A percentile compares a stretch with the other conserved stretches of the same genome.
These are phyloP conservation scores for Aspergillus tanneri DNA, from an alignment of 2,329 filamentous ascomycete species.

Conservation along the genomic window DNA sequence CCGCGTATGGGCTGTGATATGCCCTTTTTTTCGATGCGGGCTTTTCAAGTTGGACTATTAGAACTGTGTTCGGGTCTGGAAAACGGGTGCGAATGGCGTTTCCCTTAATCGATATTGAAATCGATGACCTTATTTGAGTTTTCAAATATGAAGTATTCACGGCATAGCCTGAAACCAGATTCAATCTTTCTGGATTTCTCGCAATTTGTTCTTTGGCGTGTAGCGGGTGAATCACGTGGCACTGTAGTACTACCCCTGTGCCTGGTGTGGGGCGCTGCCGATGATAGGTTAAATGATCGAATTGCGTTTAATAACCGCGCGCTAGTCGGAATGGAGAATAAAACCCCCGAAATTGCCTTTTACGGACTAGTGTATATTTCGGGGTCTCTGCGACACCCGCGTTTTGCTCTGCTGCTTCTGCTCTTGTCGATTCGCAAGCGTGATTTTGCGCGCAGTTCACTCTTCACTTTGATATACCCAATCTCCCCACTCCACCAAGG, in stretches of 20 bases:
- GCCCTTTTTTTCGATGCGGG: slow-evolving; percentile 30
- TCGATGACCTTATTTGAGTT: slow-evolving; percentile 34
- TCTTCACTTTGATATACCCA: slow-evolving; percentile 18
- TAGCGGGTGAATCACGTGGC: slow-evolving; percentile 5
- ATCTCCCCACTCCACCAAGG: slow-evolving; percentile 18
- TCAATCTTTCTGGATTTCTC: background rate
- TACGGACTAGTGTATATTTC: slow-evolving; percentile 36
- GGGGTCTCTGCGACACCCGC: slow-evolving; percentile 43
- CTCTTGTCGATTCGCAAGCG: slow-evolving; percentile 29
- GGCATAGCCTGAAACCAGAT: slow-evolving; percentile 25
- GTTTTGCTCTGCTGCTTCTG: slow-evolving; percentile 30
- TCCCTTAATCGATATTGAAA: slow-evolving; percentile 32
- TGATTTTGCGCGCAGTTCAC: slow-evolving; percentile 32
- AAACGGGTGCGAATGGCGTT: slow-evolving; percentile 47
- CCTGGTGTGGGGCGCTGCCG: slow-evolving; percentile 1
- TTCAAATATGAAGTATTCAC: slow-evolving; percentile 35
- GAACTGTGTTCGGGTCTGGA: slow-evolving; percentile 46
- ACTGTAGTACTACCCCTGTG: no score
- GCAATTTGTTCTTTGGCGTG: background rate
- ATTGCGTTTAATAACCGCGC: slow-evolving; percentile 13
- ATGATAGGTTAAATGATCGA: slow-evolving; percentile 10
- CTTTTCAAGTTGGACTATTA: slow-evolving; percentile 41
- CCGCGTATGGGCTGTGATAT: slow-evolving; percentile 25
- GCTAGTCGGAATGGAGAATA: slow-evolving; percentile 30
- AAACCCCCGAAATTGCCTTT: slow-evolving; percentile 28